A percentile compares a stretch with the other conserved stretches of the same genome.
Conservation (phyloP, 805 yeast species). For the Cyberlindnera sargentensis region DNA sequence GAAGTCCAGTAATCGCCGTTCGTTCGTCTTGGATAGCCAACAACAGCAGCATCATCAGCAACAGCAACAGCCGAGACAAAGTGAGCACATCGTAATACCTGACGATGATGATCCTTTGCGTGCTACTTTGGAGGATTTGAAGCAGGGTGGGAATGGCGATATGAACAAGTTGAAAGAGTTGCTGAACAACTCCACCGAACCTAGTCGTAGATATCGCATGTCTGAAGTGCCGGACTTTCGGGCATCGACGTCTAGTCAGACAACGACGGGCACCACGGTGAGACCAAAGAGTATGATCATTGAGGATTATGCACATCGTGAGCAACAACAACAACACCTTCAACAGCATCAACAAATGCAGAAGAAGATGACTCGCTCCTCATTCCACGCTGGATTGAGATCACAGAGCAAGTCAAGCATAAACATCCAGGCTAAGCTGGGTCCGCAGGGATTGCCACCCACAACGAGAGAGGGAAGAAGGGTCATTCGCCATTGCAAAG, state of each 20-base stretch:
- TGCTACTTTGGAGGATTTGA: constrained; percentile 42
- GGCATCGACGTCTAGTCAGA: constrained; percentile 14
- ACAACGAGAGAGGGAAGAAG: constrained; percentile 46
- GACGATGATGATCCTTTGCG: constrained; percentile 40
- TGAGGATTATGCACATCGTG: constrained; percentile 4
- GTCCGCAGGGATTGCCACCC: constrained; percentile 34
- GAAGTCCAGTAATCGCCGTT: constrained; percentile 14
- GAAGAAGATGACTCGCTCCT: constrained; percentile 14
- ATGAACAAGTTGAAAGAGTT: constrained; percentile 31
- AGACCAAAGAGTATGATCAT: constrained; percentile 24
- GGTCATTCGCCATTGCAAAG: constrained; percentile 45
- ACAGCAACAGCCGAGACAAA: background rate
- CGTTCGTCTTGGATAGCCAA: constrained; percentile 17
- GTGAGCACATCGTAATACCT: constrained; percentile 8
- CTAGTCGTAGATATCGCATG: constrained; percentile 1
- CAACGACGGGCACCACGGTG: constrained; percentile 14
- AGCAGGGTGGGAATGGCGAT: constrained; percentile 36
- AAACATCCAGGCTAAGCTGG: constrained; percentile 19
- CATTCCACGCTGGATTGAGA: constrained; percentile 23
- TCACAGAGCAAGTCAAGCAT: constrained; percentile 20
- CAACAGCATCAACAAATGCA: constrained; percentile 1
- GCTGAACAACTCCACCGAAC: constrained; percentile 14
- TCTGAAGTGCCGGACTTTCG: constrained; percentile 15
- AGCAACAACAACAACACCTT: constrained; percentile 7
- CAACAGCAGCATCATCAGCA: too few species aligned